A percentile compares a stretch with the other conserved stretches of the same genome.
Evolutionary conservation across 768 basidiomycete species (phyloP).

Genomic region (Termitomyces sp.): DNA sequence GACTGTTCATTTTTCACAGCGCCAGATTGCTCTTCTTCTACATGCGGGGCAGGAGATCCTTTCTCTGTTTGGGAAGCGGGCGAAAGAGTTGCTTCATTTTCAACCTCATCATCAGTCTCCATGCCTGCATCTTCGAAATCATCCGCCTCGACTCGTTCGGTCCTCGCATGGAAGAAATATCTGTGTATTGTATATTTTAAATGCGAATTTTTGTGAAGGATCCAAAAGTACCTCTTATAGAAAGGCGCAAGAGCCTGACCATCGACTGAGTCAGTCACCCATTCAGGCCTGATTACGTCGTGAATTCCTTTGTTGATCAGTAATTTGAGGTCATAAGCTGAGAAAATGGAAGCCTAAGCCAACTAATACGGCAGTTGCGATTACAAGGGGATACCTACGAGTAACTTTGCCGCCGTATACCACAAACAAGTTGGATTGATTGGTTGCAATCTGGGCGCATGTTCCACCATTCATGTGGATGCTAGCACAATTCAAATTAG

Average conservation of each 20-base stretch:
- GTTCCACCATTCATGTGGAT: slow-evolving; percentile 67
- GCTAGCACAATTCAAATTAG: slow-evolving; percentile 28
- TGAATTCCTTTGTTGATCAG: slow-evolving; percentile 64
- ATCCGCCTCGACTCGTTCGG: slow-evolving; percentile 36
- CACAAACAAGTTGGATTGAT: slow-evolving; percentile 47
- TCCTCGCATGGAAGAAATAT: slow-evolving; percentile 76
- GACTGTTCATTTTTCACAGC: slow-evolving; percentile 19
- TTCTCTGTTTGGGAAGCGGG: neutral
- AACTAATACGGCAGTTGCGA: neutral
- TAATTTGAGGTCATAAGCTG: slow-evolving; percentile 67
- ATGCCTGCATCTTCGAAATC: slow-evolving; percentile 45
- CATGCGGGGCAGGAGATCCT: neutral
- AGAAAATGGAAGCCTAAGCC: neutral
- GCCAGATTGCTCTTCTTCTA: slow-evolving; percentile 17
- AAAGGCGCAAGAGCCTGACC: slow-evolving; percentile 52
- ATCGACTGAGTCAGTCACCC: slow-evolving; percentile 77
- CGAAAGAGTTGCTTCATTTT: neutral
- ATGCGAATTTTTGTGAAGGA: neutral
- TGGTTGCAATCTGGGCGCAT: slow-evolving; percentile 54
- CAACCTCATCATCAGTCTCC: slow-evolving; percentile 14
- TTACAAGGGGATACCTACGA: slow-evolving; percentile 39
- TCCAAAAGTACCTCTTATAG: slow-evolving; percentile 49
- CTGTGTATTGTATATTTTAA: slow-evolving; percentile 25
- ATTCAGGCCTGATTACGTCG: slow-evolving; percentile 74
- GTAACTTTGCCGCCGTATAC: slow-evolving; percentile 66